Evolutionary conservation across 192 early-diverging fungal genomes (phyloP).

Genomic region (Endogone sp.): DNA sequence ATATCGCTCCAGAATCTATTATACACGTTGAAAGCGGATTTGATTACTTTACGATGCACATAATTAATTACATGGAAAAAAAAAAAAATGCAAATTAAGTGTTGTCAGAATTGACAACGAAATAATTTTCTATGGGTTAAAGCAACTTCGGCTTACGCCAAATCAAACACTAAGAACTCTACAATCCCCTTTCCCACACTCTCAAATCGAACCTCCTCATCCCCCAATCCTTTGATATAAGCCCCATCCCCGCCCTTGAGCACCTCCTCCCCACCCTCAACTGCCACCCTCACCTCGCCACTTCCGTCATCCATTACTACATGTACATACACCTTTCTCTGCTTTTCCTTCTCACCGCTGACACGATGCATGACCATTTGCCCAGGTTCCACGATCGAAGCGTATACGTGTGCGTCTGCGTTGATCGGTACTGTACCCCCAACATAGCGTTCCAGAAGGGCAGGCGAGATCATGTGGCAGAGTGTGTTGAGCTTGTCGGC

Average conservation of each 20-base stretch:
- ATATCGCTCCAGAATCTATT: no score
- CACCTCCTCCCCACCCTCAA: background rate
- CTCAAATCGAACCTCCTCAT: background rate
- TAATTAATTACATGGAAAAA: no score
- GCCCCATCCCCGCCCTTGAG: background rate
- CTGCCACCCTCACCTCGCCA: background rate
- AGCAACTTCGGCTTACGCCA: no score
- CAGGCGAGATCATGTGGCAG: constrained; percentile 8
- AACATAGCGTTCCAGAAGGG: no score
- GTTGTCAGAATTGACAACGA: no score
- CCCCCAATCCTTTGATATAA: background rate
- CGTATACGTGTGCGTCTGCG: background rate
- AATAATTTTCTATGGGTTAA: no score
- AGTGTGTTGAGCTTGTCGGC: constrained; percentile 13
- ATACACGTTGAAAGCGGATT: no score
- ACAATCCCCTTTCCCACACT: background rate
- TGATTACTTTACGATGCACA: no score
- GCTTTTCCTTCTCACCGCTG: background rate
- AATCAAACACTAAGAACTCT: background rate
- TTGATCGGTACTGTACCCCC: background rate
- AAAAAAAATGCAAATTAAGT: no score
- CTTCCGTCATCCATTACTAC: background rate
- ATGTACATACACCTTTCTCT: background rate
- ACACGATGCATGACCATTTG: background rate
- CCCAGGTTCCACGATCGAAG: background rate